Conservation (phyloP, 2,329 filamentous ascomycete species). For the Paraphaeosphaeria sporulosa region DNA sequence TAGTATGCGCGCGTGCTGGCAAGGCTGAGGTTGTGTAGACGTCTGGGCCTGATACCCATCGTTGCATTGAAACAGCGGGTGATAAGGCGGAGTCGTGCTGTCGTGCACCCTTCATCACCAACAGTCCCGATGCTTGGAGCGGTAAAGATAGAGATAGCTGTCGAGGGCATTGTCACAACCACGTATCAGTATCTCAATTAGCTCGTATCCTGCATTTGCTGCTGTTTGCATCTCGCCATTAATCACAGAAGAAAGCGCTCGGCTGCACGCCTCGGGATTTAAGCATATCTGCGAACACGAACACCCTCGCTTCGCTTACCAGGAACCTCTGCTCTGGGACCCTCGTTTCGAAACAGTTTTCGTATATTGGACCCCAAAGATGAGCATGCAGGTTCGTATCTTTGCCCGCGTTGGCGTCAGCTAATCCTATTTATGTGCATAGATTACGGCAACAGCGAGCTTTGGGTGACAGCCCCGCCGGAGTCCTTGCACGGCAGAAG, state of each 20-base stretch:
- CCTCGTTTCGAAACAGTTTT: too few relatives aligned
- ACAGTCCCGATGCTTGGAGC: not conserved
- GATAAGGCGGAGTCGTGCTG: not conserved
- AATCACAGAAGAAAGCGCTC: not conserved
- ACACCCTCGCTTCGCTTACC: not conserved
- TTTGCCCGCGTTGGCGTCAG: not conserved
- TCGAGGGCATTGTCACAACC: too few relatives aligned
- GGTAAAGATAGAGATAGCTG: not conserved
- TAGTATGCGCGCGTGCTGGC: too few relatives aligned
- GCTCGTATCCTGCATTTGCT: too few relatives aligned
- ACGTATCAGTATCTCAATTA: too few relatives aligned
- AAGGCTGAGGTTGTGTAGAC: conserved; percentile 6
- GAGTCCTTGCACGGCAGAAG: not conserved
- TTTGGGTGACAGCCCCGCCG: not conserved
- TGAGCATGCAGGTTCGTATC: not conserved
- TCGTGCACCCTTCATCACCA: not conserved
- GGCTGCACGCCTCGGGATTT: too few relatives aligned
- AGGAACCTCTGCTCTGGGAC: not conserved
- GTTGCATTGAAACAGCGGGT: not conserved
- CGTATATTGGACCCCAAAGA: not conserved
- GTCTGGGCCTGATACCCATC: not conserved
- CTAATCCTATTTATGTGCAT: conserved; percentile 4
- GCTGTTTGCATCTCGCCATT: too few relatives aligned
- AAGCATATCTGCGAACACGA: not conserved
- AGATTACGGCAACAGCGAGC: not conserved